Conservation (phyloP, 2,329 filamentous ascomycete species). For the Hymenoscyphus fructigenus region DNA sequence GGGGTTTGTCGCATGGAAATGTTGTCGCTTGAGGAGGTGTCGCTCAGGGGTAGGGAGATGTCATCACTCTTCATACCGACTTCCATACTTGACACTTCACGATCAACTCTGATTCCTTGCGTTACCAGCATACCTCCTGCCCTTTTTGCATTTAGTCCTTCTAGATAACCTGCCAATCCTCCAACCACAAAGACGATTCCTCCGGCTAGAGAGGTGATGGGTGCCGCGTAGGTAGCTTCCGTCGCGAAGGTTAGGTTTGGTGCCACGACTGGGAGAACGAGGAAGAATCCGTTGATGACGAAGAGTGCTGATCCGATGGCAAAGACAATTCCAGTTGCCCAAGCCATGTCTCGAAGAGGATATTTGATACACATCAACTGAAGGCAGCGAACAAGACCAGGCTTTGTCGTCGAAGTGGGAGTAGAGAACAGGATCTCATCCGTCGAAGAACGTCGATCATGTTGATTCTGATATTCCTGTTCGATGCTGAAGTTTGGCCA, state of each 20-base stretch:
- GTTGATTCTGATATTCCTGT: constrained; percentile 11
- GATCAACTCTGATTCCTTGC: constrained; percentile 13
- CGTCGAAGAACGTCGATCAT: constrained; percentile 5
- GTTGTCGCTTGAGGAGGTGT: constrained; percentile 7
- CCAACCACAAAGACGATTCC: constrained; percentile 24
- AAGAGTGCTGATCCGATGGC: constrained; percentile 24
- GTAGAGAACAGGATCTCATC: constrained; percentile 4
- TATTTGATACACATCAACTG: constrained; percentile 24
- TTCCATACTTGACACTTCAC: constrained; percentile 8
- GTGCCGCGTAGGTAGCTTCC: constrained; percentile 21
- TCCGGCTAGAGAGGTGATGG: constrained; percentile 20
- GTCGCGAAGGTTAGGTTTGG: constrained; percentile 18
- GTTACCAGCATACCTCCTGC: constrained; percentile 16
- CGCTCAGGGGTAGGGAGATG: not conserved
- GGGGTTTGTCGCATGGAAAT: constrained; percentile 1
- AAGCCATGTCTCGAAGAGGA: constrained; percentile 25
- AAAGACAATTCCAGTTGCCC: constrained; percentile 23
- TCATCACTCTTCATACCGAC: constrained; percentile 7
- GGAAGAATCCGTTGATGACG: constrained; percentile 28
- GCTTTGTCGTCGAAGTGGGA: constrained; percentile 16
- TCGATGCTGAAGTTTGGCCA: constrained; percentile 22
- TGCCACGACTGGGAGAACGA: constrained; percentile 21
- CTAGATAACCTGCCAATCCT: constrained; percentile 22
- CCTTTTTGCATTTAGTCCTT: constrained; percentile 25
- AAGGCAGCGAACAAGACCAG: constrained; percentile 9